Evolutionary conservation across 2,329 filamentous ascomycete species (phyloP), one percentile per base, ranked within the genome.

Genomic region (Fulvia fulva): DNA sequence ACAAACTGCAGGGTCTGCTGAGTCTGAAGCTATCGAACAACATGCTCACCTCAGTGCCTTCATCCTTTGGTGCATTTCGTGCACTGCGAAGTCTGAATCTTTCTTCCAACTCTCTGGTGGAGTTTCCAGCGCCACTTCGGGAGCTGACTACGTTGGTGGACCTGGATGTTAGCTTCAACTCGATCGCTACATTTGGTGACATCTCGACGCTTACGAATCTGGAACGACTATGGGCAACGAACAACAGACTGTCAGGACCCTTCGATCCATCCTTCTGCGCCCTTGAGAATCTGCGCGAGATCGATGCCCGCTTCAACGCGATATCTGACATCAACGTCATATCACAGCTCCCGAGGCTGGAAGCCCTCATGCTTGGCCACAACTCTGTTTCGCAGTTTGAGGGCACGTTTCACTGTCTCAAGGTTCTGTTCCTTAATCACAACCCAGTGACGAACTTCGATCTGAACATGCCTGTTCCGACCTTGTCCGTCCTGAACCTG

Each of bases 21-120:
- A 96, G 93, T 73, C 82, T 99, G 67, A 96, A 94, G 69, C 79
- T 99, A 64, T 90, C 93, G 62, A 99, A 97, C 75, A 99, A 99
- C 73, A 88, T 90, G 59, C 78, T 99, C 21, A 89, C 85, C 30
- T 81, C 83, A 53, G 78, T 99, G 1, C 94, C 94, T 0, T 74
- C 82, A 1, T 94, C 93, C 67, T 97, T 99, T 73, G 87, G 86
- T 22, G 82, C 84, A 21, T 99, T 95, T 73, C 85, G 84, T 61
- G 82, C 85, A 5, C 79, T 99, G 61, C 84, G 94, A 62, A 93
- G 86, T 63, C 78, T 99, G 59, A 97, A 96, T 69, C 81, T 99
- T 51, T 96, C 93, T 0, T 99, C 94, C 1, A 99, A 99, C 73
- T 92, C 90, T 60, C 81, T 99, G 55, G 87, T 88, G 57, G 84